phyloP scores from a whole-genome alignment of 2,329 filamentous ascomycete genomes.

The Mycosphaerella sp. region DNA sequence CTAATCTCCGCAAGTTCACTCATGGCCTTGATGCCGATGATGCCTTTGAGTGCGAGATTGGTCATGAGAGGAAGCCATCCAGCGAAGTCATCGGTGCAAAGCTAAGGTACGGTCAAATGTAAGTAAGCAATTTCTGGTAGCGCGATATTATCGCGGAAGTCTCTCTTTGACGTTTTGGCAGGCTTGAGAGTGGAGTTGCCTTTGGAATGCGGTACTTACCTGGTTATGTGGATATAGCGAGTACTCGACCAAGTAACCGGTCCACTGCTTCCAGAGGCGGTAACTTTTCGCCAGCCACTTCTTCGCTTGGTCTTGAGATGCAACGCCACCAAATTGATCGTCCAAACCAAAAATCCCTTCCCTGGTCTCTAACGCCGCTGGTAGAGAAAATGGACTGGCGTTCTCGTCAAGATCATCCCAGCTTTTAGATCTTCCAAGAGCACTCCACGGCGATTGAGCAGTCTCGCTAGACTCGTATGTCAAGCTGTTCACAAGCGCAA shows the following conservation, averaged over 20 bases:
- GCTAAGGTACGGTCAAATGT: constrained; percentile 22
- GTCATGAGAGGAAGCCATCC: constrained; percentile 72
- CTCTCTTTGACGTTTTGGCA: too few species aligned
- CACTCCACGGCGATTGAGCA: constrained; percentile 55
- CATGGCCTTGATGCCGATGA: constrained; percentile 76
- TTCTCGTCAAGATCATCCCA: constrained; percentile 26
- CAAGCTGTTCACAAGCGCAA: constrained; percentile 70
- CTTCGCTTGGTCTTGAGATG: constrained; percentile 52
- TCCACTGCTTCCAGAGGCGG: constrained; percentile 69
- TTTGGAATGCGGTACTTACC: too few species aligned
- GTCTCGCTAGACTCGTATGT: constrained; percentile 54
- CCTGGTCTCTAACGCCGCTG: constrained; percentile 41
- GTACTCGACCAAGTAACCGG: constrained; percentile 68
- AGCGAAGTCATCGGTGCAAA: constrained; percentile 80
- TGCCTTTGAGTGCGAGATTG: constrained; percentile 76
- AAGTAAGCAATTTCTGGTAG: too few species aligned
- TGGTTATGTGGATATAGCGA: constrained; percentile 69
- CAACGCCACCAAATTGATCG: constrained; percentile 50
- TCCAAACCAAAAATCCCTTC: constrained; percentile 56
- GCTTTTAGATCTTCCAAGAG: constrained; percentile 33
- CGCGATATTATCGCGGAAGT: too few species aligned
- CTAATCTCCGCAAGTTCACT: constrained; percentile 60
- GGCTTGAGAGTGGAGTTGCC: too few species aligned
- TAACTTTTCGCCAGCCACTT: constrained; percentile 66
- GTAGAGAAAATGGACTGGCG: constrained; percentile 45